Percentiles rank a stretch among this genome's conserved stretches.
These are phyloP conservation scores for Scutellaria minor DNA, from an alignment of 257 asterid species.

Conservation along the genomic window DNA sequence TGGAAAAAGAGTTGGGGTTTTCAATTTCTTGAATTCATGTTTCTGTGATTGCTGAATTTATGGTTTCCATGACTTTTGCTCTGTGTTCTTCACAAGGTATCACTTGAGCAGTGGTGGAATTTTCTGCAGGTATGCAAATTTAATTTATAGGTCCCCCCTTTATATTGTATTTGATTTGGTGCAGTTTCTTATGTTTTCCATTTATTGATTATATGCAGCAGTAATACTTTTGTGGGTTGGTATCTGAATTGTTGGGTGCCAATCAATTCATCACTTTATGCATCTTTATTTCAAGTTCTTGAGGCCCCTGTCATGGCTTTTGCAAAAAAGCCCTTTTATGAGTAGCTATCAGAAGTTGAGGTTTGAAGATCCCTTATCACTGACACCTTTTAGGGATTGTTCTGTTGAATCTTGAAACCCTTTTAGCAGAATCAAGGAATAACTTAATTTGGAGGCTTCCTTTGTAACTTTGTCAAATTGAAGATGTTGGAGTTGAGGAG, in stretches of 20 bases:
- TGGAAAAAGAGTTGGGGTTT: conserved; percentile 34
- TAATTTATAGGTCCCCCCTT: not conserved
- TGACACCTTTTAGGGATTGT: conserved; percentile 30
- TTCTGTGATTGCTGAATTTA: conserved; percentile 18
- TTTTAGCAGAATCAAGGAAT: conserved; percentile 31
- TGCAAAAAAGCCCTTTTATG: conserved; percentile 17
- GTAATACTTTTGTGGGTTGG: conserved; percentile 35
- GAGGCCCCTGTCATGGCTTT: conserved; percentile 36
- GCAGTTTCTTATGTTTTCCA: conserved; percentile 32
- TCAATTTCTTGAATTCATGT: conserved; percentile 22
- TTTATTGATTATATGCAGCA: conserved; percentile 39
- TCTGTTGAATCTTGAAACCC: not conserved
- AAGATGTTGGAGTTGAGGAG: conserved; percentile 49
- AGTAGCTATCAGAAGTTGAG: conserved; percentile 32
- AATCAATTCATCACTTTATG: conserved; percentile 32
- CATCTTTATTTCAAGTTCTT: conserved; percentile 29
- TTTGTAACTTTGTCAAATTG: conserved; percentile 31
- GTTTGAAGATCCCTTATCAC: conserved; percentile 30
- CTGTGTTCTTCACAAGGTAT: conserved; percentile 58
- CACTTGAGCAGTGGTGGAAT: conserved; percentile 48
- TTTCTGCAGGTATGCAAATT: conserved; percentile 57
- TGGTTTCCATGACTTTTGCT: conserved; percentile 46
- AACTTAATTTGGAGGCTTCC: conserved; percentile 19
- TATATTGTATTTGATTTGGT: conserved; percentile 23
- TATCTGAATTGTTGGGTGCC: conserved; percentile 39